Percentiles rank a stretch among this genome's conserved stretches.
Evolutionary conservation across 2,329 filamentous ascomycete genomes (phyloP).

Genomic region (Cladophialophora chaetospira): DNA sequence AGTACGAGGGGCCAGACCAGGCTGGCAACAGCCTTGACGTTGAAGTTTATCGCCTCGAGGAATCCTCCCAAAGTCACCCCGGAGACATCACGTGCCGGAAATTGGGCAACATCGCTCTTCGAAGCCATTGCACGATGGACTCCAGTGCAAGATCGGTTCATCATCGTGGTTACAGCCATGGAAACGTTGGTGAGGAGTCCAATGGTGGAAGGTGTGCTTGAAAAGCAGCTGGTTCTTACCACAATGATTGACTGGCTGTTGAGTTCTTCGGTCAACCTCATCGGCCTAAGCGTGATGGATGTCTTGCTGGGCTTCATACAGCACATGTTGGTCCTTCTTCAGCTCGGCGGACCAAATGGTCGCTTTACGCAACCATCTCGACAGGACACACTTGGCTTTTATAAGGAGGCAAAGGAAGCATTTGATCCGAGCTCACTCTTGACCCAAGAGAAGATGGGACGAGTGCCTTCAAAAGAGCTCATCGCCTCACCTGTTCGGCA

Average conservation of each 20-base stretch:
- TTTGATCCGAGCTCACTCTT: slow-evolving; percentile 30
- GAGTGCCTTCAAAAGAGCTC: slow-evolving; percentile 35
- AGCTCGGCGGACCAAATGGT: slow-evolving; percentile 55
- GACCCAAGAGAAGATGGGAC: slow-evolving; percentile 11
- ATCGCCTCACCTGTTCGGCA: slow-evolving; percentile 57
- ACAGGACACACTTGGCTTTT: slow-evolving; percentile 37
- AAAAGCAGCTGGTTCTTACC: slow-evolving; percentile 72
- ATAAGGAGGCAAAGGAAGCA: slow-evolving; percentile 31
- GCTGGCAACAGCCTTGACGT: slow-evolving; percentile 69
- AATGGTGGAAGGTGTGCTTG: slow-evolving; percentile 69
- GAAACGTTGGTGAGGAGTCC: slow-evolving; percentile 71
- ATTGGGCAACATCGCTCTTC: slow-evolving; percentile 83
- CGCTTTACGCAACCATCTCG: slow-evolving; percentile 41
- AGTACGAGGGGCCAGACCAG: slow-evolving; percentile 83
- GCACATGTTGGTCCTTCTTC: slow-evolving; percentile 76
- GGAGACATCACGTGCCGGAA: slow-evolving; percentile 53
- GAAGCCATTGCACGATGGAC: slow-evolving; percentile 81
- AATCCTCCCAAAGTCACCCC: slow-evolving; percentile 54
- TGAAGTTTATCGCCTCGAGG: slow-evolving; percentile 68
- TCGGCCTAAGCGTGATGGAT: slow-evolving; percentile 95
- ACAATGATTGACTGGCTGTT: slow-evolving; percentile 80
- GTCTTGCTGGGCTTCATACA: slow-evolving; percentile 81
- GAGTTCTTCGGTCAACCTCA: slow-evolving; percentile 86
- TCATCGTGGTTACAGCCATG: slow-evolving; percentile 80
- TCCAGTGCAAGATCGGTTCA: slow-evolving; percentile 90